phyloP scores from a whole-genome alignment of 108 stramenopile species.

The Cyclotella sp. region DNA sequence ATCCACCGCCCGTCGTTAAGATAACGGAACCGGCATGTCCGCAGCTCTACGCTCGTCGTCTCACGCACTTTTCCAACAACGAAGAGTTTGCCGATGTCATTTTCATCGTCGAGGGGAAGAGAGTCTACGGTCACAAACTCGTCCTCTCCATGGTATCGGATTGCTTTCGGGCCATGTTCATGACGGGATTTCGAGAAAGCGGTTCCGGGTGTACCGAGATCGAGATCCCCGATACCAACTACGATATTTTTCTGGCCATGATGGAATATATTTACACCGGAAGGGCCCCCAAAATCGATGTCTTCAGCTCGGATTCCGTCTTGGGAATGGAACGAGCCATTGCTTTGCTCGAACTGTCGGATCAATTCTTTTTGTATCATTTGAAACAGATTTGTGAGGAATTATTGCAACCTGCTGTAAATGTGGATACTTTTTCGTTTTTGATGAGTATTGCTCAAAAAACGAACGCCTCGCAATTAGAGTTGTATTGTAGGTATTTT shows the following conservation, averaged over 20 bases:
- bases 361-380: constrained; percentile 93
- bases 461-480: constrained; percentile 86
- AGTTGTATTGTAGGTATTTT: constrained; percentile 84
- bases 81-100: constrained; percentile 92
- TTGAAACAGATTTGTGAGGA: constrained; percentile 90
- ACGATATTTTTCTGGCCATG: constrained; percentile 81
- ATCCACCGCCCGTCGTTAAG: constrained; percentile 73
- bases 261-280: constrained; percentile 96
- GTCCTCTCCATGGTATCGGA: constrained; percentile 86
- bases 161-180: constrained; percentile 94
- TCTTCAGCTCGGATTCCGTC: constrained; percentile 24
- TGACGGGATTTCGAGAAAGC: constrained; percentile 79
- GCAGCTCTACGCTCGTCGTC: constrained; percentile 64
- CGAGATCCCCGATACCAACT: constrained; percentile 81
- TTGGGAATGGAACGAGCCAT: constrained; percentile 59
- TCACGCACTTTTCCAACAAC: constrained; percentile 84
- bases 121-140: constrained; percentile 88
- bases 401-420: constrained; percentile 67
- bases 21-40: constrained; percentile 74
- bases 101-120: constrained; percentile 88
- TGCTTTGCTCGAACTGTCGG: constrained; percentile 88
- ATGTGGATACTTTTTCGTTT: constrained; percentile 74
- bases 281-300: constrained; percentile 56
- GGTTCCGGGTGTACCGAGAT: constrained; percentile 71
- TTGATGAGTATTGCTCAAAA: constrained; percentile 81